Percentiles rank a stretch among this genome's conserved stretches.
Evolutionary conservation across 345 rosid genomes (phyloP).

Genomic region (Streptanthus diversifolius): DNA sequence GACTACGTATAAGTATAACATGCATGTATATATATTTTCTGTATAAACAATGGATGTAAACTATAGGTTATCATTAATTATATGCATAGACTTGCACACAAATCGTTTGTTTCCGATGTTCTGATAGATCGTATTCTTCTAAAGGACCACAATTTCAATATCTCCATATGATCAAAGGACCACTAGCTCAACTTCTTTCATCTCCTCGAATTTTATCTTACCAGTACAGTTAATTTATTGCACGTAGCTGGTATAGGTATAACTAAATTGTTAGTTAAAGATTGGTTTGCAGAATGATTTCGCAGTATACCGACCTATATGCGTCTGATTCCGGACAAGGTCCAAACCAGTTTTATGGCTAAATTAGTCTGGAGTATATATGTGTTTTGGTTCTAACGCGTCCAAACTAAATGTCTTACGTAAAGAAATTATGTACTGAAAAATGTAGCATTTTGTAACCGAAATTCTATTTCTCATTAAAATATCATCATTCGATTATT

Average conservation of each 20-base stretch:
- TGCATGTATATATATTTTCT: background rate
- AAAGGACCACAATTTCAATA: slow-evolving; percentile 28
- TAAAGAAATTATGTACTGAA: background rate
- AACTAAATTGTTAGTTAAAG: background rate
- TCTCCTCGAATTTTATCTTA: background rate
- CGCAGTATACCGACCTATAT: background rate
- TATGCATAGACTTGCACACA: slow-evolving; percentile 13
- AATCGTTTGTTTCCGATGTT: slow-evolving; percentile 11
- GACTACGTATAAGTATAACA: background rate
- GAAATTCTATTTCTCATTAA: background rate
- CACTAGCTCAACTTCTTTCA: background rate
- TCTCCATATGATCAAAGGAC: slow-evolving; percentile 19
- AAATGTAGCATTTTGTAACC: slow-evolving; percentile 9
- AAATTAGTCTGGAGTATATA: background rate
- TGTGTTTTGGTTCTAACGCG: background rate
- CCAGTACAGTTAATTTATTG: background rate
- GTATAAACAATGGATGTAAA: slow-evolving; percentile 10
- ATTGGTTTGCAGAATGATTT: background rate
- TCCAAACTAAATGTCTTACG: background rate
- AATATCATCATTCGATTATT: background rate
- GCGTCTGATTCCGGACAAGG: background rate
- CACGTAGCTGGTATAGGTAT: background rate
- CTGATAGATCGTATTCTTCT: slow-evolving; percentile 25
- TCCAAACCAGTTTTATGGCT: background rate
- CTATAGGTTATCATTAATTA: background rate